Percentiles rank a stretch among this genome's conserved stretches.
These are phyloP conservation scores for Fomes fomentarius DNA, from an alignment of 1,284 basidiomycete species.

Conservation along the genomic window DNA sequence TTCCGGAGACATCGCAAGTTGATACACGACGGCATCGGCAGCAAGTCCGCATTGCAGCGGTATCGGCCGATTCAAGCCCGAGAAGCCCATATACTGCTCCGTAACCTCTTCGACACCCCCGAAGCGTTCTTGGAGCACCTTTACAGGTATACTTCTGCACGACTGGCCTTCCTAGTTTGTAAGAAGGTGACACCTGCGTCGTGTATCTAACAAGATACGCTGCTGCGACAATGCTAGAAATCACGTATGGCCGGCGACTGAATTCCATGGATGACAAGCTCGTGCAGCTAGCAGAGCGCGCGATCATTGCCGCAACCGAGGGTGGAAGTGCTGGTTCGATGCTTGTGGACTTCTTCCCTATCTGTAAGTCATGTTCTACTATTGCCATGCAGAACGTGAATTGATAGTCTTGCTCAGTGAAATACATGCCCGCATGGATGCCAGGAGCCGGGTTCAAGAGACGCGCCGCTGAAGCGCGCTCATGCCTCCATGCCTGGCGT, in stretches of 20 bases:
- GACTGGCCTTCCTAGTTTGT: no score
- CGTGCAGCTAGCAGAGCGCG: conserved; percentile 40
- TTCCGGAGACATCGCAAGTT: conserved; percentile 34
- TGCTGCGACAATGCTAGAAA: conserved; percentile 20
- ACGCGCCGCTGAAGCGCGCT: conserved; percentile 44
- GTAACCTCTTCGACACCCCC: conserved; percentile 23
- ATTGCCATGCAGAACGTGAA: no score
- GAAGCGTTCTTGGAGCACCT: conserved; percentile 24
- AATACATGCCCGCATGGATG: conserved; percentile 56
- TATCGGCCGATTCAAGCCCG: conserved; percentile 25
- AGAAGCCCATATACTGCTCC: conserved; percentile 26
- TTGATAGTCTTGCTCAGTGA: conserved; percentile 37
- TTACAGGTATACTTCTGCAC: not conserved
- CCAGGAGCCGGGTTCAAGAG: conserved; percentile 59
- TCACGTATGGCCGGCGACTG: conserved; percentile 33
- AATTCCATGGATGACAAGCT: conserved; percentile 31
- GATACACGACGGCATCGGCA: conserved; percentile 31
- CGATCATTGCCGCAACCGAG: conserved; percentile 42
- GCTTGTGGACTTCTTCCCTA: conserved; percentile 59
- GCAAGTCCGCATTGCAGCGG: conserved; percentile 17
- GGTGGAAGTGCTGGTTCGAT: conserved; percentile 55
- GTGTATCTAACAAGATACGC: no score
- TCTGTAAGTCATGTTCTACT: conserved; percentile 39
- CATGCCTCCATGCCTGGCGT: conserved; percentile 51
- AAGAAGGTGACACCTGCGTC: no score